Percentiles rank a stretch among this genome's conserved stretches.
These are phyloP conservation scores for Leishmania aethiopica DNA, from an alignment of 208 protist genomes.

Conservation along the genomic window DNA sequence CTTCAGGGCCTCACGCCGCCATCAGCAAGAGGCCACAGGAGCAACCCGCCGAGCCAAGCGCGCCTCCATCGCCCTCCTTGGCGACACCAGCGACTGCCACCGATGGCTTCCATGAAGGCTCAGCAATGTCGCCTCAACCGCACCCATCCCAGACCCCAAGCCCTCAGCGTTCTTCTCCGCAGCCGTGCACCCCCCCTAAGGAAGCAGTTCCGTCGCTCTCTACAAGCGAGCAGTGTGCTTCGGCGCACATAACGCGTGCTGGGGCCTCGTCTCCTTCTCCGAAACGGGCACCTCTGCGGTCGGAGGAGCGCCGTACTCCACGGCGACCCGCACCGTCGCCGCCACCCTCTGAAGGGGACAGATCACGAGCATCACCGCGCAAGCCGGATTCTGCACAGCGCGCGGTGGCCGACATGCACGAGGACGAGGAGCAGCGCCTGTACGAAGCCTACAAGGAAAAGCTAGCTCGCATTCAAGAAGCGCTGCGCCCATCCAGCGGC, in stretches of 20 bases:
- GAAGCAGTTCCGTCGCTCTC: not conserved
- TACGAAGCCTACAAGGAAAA: constrained; percentile 25
- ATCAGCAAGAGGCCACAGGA: not conserved
- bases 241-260: not conserved
- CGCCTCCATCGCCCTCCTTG: not conserved
- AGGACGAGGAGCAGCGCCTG: constrained; percentile 20
- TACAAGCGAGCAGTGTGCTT: not conserved
- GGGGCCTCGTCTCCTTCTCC: constrained; percentile 1
- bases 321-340: not conserved
- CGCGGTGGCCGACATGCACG: not conserved
- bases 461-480: constrained; percentile 29
- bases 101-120: not conserved
- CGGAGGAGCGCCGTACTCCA: not conserved
- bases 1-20: not conserved
- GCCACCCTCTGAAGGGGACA: not conserved
- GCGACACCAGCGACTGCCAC: not conserved
- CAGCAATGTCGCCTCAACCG: not conserved
- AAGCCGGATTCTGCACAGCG: not conserved
- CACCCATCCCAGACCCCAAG: too few relatives aligned
- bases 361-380: not conserved
- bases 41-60: not conserved
- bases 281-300: too few relatives aligned
- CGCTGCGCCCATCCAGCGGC: constrained; percentile 8
- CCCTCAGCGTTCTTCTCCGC: not conserved
- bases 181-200: not conserved